phyloP scores from a whole-genome alignment of 2,329 filamentous ascomycete species.

The Penicillium sp. region DNA sequence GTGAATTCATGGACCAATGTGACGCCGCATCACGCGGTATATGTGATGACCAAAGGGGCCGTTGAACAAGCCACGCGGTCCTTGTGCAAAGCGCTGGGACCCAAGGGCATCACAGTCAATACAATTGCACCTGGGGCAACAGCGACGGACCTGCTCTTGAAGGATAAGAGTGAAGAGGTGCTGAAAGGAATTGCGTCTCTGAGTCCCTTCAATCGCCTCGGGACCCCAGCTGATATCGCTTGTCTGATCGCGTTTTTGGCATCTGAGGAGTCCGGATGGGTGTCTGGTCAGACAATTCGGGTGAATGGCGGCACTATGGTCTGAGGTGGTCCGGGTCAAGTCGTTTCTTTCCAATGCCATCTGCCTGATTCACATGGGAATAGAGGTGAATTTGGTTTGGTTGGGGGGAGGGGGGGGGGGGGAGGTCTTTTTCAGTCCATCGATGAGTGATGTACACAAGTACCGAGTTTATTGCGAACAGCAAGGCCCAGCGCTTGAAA shows the following conservation, averaged over 20 bases:
- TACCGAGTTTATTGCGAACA: too few relatives aligned
- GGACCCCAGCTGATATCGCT: slow-evolving; percentile 47
- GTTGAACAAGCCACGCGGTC: slow-evolving; percentile 54
- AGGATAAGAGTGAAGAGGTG: slow-evolving; percentile 45
- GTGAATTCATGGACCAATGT: slow-evolving; percentile 37
- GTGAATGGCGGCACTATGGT: slow-evolving; percentile 42
- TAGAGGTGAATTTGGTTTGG: too few relatives aligned
- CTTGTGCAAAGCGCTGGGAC: slow-evolving; percentile 51
- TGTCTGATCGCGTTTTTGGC: slow-evolving; percentile 43
- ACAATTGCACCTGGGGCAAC: slow-evolving; percentile 50
- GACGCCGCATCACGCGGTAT: slow-evolving; percentile 46
- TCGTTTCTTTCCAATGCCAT: too few relatives aligned
- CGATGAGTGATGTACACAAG: too few relatives aligned
- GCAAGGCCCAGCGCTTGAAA: too few relatives aligned
- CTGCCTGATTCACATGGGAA: too few relatives aligned
- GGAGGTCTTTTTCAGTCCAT: too few relatives aligned
- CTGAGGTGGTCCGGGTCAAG: too few relatives aligned
- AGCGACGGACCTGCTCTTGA: slow-evolving; percentile 51
- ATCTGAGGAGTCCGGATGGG: slow-evolving; percentile 36
- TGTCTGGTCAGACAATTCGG: slow-evolving; percentile 45
- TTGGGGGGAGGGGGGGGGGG: too few relatives aligned
- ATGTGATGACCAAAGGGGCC: slow-evolving; percentile 53
- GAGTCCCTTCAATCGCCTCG: slow-evolving; percentile 45
- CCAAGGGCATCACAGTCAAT: slow-evolving; percentile 49
- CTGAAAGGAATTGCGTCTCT: slow-evolving; percentile 38